Conservation (phyloP, 1,284 basidiomycete genomes). For the Cutaneotrichosporon curvatum region DNA sequence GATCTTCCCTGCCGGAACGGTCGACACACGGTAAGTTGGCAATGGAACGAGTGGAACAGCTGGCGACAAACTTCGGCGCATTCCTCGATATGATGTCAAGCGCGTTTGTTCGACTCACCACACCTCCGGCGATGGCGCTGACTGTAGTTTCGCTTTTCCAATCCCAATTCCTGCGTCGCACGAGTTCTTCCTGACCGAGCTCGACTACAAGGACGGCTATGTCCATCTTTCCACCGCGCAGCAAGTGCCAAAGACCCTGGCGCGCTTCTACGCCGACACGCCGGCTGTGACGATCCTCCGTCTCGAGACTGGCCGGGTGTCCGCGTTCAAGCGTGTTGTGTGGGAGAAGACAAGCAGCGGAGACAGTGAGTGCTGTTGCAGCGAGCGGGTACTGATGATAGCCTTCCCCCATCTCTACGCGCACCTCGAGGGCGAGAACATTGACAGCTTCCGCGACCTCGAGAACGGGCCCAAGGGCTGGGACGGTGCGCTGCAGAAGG, state of each 20-base stretch:
- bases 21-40: slow-evolving; percentile 38
- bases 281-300: slow-evolving; percentile 51
- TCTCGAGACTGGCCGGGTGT: slow-evolving; percentile 39
- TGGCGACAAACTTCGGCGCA: too few species aligned
- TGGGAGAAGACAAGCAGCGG: slow-evolving; percentile 31
- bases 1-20: slow-evolving; percentile 38
- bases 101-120: too few species aligned
- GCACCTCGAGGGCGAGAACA: slow-evolving; percentile 50
- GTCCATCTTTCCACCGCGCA: slow-evolving; percentile 57
- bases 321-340: slow-evolving; percentile 31
- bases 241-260: slow-evolving; percentile 55
- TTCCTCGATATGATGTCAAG: too few species aligned
- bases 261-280: slow-evolving; percentile 52
- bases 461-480: slow-evolving; percentile 33
- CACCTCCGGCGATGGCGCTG: too few species aligned
- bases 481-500: slow-evolving; percentile 38
- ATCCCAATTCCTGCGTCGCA: slow-evolving; percentile 31
- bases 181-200: slow-evolving; percentile 31
- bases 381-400: background rate
- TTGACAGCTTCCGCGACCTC: slow-evolving; percentile 46
- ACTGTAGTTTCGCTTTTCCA: slow-evolving; percentile 31
- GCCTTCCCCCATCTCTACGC: slow-evolving; percentile 48
- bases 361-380: slow-evolving; percentile 25
- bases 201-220: slow-evolving; percentile 49
- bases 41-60: too few species aligned